phyloP scores from a whole-genome alignment of 345 rosid species.

The Dipteronia dyeriana region DNA sequence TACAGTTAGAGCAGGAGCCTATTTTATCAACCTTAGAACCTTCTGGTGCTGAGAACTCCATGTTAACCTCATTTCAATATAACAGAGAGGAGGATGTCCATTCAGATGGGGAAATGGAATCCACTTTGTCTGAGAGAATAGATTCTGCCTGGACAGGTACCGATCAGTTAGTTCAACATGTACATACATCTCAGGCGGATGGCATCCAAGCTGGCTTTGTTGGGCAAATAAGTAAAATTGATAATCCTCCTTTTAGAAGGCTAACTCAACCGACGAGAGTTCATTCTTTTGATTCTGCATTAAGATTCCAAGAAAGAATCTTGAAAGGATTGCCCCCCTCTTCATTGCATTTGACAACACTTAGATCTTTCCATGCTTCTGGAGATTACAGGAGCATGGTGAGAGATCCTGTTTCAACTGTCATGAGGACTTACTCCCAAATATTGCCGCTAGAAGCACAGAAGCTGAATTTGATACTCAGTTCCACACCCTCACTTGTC shows the following conservation, averaged over 20 bases:
- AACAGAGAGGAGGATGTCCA: constrained; percentile 39
- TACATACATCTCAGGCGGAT: constrained; percentile 35
- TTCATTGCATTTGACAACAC: constrained; percentile 55
- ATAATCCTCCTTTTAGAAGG: constrained; percentile 48
- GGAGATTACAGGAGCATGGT: constrained; percentile 81
- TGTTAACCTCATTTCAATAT: constrained; percentile 26
- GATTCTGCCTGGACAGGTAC: constrained; percentile 99
- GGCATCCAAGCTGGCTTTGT: constrained; percentile 32
- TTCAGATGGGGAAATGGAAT: constrained; percentile 47
- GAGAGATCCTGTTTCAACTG: constrained; percentile 74
- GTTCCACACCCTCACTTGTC: constrained; percentile 52
- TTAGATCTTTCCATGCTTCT: constrained; percentile 85
- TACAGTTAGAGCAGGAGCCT: constrained; percentile 30
- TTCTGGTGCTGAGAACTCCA: constrained; percentile 31
- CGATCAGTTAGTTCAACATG: constrained; percentile 44
- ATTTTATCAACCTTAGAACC: constrained; percentile 21
- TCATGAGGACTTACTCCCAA: constrained; percentile 60
- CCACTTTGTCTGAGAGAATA: constrained; percentile 83
- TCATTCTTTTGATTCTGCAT: constrained; percentile 84
- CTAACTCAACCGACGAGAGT: constrained; percentile 60
- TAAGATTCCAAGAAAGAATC: constrained; percentile 65
- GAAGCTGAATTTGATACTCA: constrained; percentile 53
- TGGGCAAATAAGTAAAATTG: constrained; percentile 27
- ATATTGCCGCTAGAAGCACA: constrained; percentile 66
- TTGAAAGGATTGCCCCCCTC: constrained; percentile 61